Evolutionary conservation across 2,329 filamentous ascomycete species (phyloP).

Genomic region (Claviceps cyperi): DNA sequence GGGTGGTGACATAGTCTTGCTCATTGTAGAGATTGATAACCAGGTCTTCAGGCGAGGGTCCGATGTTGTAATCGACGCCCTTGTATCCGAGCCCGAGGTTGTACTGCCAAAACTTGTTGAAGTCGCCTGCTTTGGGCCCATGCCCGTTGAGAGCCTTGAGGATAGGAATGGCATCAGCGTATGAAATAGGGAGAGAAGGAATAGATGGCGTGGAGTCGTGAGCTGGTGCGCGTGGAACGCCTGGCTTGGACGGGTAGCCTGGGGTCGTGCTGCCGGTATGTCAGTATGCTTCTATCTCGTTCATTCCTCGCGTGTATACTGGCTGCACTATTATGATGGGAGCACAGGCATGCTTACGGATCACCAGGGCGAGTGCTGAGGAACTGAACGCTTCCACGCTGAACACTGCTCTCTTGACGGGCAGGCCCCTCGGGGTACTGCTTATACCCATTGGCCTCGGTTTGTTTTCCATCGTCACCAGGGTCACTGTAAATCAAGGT

Average conservation of each 20-base stretch:
- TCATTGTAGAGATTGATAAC: conserved; percentile 62
- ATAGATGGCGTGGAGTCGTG: conserved; percentile 64
- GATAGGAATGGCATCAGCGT: conserved; percentile 70
- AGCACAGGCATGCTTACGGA: conserved; percentile 30
- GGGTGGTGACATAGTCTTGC: conserved; percentile 69
- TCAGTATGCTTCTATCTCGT: not conserved
- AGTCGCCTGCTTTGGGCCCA: conserved; percentile 61
- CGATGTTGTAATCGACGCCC: conserved; percentile 72
- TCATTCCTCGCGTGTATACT: not conserved
- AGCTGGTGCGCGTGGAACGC: conserved; percentile 59
- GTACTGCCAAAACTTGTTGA: conserved; percentile 56
- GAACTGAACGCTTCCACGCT: conserved; percentile 76
- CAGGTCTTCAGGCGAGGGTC: conserved; percentile 60
- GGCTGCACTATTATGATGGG: not conserved
- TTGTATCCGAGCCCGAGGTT: conserved; percentile 63
- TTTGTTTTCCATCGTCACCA: conserved; percentile 71
- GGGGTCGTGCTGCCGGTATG: conserved; percentile 52
- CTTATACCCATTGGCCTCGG: conserved; percentile 65
- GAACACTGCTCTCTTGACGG: conserved; percentile 74
- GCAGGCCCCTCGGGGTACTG: conserved; percentile 78
- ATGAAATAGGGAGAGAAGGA: conserved; percentile 84
- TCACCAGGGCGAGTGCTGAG: conserved; percentile 57
- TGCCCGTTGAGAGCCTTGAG: conserved; percentile 83
- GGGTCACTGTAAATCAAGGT: conserved; percentile 76
- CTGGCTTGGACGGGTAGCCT: conserved; percentile 85